These are phyloP conservation scores for Kalmusia sp. DNA, from an alignment of 2,329 filamentous ascomycete species.

Conservation along the genomic window DNA sequence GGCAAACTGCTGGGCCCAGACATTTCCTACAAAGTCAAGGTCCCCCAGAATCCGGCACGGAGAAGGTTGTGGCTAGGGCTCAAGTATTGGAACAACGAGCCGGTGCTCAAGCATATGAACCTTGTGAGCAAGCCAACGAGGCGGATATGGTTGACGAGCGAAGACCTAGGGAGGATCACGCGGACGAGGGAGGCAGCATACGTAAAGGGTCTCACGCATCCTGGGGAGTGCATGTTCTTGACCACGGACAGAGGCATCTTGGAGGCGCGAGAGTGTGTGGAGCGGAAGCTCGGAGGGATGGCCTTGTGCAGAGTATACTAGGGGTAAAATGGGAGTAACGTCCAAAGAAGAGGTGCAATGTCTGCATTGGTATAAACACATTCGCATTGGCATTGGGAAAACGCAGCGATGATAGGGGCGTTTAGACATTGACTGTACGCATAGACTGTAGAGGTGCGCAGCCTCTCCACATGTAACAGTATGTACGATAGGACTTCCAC, in stretches of 20 bases:
- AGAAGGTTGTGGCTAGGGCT: slow-evolving; percentile 86
- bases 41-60: slow-evolving; percentile 69
- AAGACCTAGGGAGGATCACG: slow-evolving; percentile 69
- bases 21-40: slow-evolving; percentile 29
- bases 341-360: neutral
- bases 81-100: slow-evolving; percentile 86
- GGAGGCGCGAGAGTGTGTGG: slow-evolving; percentile 82
- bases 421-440: slow-evolving; percentile 4
- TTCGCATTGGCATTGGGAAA: neutral
- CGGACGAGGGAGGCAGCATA: slow-evolving; percentile 71
- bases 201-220: slow-evolving; percentile 73
- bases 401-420: neutral
- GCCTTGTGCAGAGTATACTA: slow-evolving; percentile 72
- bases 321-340: neutral
- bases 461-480: slow-evolving; percentile 7
- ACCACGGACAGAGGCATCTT: slow-evolving; percentile 79
- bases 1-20: slow-evolving; percentile 26
- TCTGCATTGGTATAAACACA: neutral
- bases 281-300: slow-evolving; percentile 80
- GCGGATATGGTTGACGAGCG: slow-evolving; percentile 69
- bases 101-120: slow-evolving; percentile 73
- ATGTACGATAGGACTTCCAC: slow-evolving; percentile 8
- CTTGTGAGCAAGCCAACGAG: slow-evolving; percentile 78
- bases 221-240: slow-evolving; percentile 85
- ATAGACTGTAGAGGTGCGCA: neutral